Evolutionary conservation across 2,329 filamentous ascomycete genomes (phyloP).

Genomic region (Arthrobotrys musiformis): DNA sequence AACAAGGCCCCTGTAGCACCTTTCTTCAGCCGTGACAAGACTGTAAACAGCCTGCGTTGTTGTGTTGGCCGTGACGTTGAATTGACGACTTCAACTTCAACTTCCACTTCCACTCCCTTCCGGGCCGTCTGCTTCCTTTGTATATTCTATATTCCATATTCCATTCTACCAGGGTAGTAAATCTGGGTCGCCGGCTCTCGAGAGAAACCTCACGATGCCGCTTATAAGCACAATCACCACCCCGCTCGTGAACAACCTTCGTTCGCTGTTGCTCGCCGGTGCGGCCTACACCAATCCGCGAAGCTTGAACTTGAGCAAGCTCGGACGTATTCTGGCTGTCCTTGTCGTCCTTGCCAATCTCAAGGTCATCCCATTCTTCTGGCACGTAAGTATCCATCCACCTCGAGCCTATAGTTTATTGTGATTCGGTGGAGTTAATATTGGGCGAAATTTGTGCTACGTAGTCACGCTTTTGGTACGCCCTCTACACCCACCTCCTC

Average conservation of each 20-base stretch:
- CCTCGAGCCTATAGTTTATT: no score
- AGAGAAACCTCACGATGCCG: constrained; percentile 25
- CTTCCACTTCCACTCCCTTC: constrained; percentile 25
- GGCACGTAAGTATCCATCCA: constrained; percentile 72
- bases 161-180: not conserved
- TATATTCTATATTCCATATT: not conserved
- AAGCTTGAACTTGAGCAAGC: constrained; percentile 37
- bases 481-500: constrained; percentile 69
- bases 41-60: not conserved
- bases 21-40: not conserved
- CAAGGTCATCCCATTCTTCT: constrained; percentile 79
- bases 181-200: not conserved
- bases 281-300: constrained; percentile 43
- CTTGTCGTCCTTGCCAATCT: constrained; percentile 73
- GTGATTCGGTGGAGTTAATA: not conserved
- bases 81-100: constrained; percentile 10
- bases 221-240: constrained; percentile 27
- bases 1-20: constrained; percentile 26
- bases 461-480: constrained; percentile 71
- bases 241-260: constrained; percentile 30
- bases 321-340: constrained; percentile 60
- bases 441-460: not conserved
- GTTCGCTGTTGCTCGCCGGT: constrained; percentile 27
- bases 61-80: constrained; percentile 39
- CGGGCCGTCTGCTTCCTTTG: not conserved